Percentiles rank a stretch among this genome's conserved stretches.
phyloP scores from a whole-genome alignment of 805 yeast species.

The Barnettozyma wickerhamii region DNA sequence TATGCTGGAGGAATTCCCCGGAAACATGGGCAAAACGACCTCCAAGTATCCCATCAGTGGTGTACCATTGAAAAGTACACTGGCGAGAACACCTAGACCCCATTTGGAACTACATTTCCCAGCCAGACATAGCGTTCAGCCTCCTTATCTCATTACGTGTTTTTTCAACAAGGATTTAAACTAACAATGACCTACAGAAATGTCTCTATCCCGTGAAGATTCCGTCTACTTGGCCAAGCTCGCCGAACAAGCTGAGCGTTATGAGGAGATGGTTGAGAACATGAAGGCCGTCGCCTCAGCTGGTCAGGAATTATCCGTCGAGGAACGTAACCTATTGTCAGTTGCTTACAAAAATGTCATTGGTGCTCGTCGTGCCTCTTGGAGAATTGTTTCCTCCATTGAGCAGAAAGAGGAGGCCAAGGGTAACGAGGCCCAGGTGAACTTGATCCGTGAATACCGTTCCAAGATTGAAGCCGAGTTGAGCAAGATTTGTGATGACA shows the following conservation, averaged over 20 bases:
- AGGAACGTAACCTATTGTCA: slow-evolving; percentile 94
- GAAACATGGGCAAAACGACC: no score
- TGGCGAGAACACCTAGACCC: no score
- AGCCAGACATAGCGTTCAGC: not conserved
- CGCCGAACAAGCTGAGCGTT: slow-evolving; percentile 99
- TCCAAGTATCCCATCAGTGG: no score
- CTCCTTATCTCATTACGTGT: slow-evolving; percentile 1
- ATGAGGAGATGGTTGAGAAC: slow-evolving; percentile 98
- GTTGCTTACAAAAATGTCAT: slow-evolving; percentile 98
- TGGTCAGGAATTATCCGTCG: slow-evolving; percentile 93
- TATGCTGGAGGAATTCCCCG: not conserved
- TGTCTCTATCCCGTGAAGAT: slow-evolving; percentile 93
- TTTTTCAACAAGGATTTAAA: not conserved
- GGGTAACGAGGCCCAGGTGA: slow-evolving; percentile 88
- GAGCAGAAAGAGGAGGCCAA: slow-evolving; percentile 98
- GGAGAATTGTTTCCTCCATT: slow-evolving; percentile 98
- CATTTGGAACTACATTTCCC: not conserved
- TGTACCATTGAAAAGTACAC: no score
- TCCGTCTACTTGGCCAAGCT: slow-evolving; percentile 96
- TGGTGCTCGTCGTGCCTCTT: slow-evolving; percentile 98
- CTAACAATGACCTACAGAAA: slow-evolving; percentile 23
- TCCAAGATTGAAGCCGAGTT: slow-evolving; percentile 91
- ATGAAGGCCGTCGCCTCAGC: slow-evolving; percentile 97
- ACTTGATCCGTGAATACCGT: slow-evolving; percentile 90
- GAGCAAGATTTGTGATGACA: slow-evolving; percentile 90